Base-by-base conservation (phyloP, 129 eudicot species). In the Arctium lappa region DNA sequence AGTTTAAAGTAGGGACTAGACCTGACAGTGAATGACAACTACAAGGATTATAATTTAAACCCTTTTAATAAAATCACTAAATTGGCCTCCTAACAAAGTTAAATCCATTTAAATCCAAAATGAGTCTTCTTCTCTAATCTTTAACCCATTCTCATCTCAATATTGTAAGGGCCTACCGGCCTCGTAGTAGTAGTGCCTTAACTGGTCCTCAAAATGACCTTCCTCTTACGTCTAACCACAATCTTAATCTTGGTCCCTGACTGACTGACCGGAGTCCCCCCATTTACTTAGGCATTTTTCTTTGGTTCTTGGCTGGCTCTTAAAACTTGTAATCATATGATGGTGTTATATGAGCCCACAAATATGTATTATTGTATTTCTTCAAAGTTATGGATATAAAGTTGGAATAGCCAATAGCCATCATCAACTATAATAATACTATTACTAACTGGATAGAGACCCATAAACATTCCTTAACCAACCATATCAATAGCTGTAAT, bases 281-380 rank as follows among this genome's bases (percentile, higher is more conserved):
- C 68, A 46, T 46, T 46, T 46, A 46, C 2, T 10, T 16, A 6
- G 18, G 27, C 68, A 60, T 5, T 60, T 53, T n/a, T 60, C 68
- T 60, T 60, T 60, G 68, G 30, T 60, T 4, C 8, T 60, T 46
- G 56, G 56, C 56, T 46, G 56, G 56, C 56, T 46, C 56, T 60
- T 60, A 16, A 16, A 29, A 60, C 68, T 60, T 60, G 65, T 27
- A 31, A 39, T 42, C 79, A 39, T 56, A 62, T 68, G 76, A 33
- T 75, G 12, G 30, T 36, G 9, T 68, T 82, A 70, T 75, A 60
- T 22, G 82, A 69, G 78, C 82, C 86, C 86, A 83, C 74, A 83
- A 22, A 70, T 12, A 5, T 76, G 81, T 74, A 76, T 27, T 33
- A 75, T 29, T 63, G 69, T 63, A 4, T 15, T 56, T 30, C 75